Base-by-base conservation (phyloP, 345 rosid genomes). In the Citrus cavaleriei region DNA sequence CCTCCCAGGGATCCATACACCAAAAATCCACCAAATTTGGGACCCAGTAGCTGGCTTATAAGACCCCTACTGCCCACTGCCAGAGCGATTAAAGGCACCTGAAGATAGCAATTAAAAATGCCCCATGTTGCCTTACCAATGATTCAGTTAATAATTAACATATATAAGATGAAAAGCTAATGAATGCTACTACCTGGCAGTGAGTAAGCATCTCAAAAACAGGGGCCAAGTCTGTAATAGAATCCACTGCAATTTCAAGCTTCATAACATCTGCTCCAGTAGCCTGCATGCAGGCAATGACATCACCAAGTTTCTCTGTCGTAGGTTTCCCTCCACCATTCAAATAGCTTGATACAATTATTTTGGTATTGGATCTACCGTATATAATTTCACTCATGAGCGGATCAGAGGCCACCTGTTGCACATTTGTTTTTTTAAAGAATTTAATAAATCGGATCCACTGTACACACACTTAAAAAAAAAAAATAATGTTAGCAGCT, bases 1-100 rank as follows among this genome's bases (percentile, higher is more conserved):
- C 66, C 79, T 6, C 51, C 69, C 28, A 80, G 55, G 32, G 80
- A 80, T 49, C 86, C 86, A 73, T 83, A 83, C 13, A 83, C 86
- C 25, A 83, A 62, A 69, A 77, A 80, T 2, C 79, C 83, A 69
- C 86, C 86, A 64, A 80, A 83, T 74, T 83, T 83, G 12, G 86
- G 86, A 18, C 81, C 70, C 34, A 80, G 68, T 13, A 83, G 51
- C 79, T 83, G 83, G 81, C 86, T 80, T 77, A 83, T 77, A 12
- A 80, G 83, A 58, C 83, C 86, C 77, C 79, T 65, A 58, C 81
- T 83, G 55, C 86, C 83, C 78, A 80, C 79, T 63, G 83, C 86
- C 74, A 80, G 27, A 32, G 70, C 83, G 16, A 83, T 83, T 51
- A 83, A 49, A 7, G 83, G 81, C 64, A 83, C 79, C 84, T 82